These are phyloP conservation scores for Allantophomopsis lycopodina DNA, from an alignment of 2,329 filamentous ascomycete species.

Conservation along the genomic window DNA sequence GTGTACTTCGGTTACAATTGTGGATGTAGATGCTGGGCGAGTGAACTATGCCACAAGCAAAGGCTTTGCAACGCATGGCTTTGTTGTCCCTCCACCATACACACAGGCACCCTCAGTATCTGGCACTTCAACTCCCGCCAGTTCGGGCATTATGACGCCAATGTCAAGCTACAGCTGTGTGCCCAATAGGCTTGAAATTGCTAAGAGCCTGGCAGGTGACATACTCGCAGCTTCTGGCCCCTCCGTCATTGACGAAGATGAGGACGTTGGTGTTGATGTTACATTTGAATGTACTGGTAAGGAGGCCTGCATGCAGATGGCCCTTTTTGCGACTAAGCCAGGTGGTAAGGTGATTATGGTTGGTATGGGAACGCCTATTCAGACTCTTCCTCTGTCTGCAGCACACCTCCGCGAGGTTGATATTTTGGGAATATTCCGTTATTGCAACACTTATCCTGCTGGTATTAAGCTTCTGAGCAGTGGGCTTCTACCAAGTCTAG, in stretches of 20 bases:
- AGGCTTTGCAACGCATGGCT: slow-evolving; percentile 46
- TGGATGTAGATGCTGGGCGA: slow-evolving; percentile 44
- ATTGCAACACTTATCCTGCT: slow-evolving; percentile 61
- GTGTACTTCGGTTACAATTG: slow-evolving; percentile 42
- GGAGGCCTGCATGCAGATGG: slow-evolving; percentile 59
- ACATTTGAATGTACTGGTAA: slow-evolving; percentile 71
- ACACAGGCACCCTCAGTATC: slow-evolving; percentile 30
- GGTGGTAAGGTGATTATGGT: slow-evolving; percentile 66
- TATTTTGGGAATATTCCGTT: slow-evolving; percentile 66
- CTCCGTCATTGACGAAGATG: slow-evolving; percentile 26
- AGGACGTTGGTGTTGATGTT: slow-evolving; percentile 52
- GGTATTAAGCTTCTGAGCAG: slow-evolving; percentile 50
- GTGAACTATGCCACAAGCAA: slow-evolving; percentile 43
- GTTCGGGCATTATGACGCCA: slow-evolving; percentile 24
- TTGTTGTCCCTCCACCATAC: slow-evolving; percentile 31
- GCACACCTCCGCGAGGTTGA: slow-evolving; percentile 65
- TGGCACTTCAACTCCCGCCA: slow-evolving; percentile 32
- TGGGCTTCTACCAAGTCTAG: slow-evolving; percentile 42
- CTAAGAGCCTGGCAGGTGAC: slow-evolving; percentile 33
- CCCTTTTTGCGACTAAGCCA: slow-evolving; percentile 56
- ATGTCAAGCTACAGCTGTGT: slow-evolving; percentile 26
- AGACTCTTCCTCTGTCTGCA: slow-evolving; percentile 59
- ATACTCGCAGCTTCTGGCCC: slow-evolving; percentile 25
- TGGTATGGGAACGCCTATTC: slow-evolving; percentile 66
- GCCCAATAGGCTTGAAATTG: slow-evolving; percentile 32